Percentiles rank a stretch among this genome's conserved stretches.
phyloP scores from a whole-genome alignment of 768 basidiomycete genomes.

The Cubamyces sp. region DNA sequence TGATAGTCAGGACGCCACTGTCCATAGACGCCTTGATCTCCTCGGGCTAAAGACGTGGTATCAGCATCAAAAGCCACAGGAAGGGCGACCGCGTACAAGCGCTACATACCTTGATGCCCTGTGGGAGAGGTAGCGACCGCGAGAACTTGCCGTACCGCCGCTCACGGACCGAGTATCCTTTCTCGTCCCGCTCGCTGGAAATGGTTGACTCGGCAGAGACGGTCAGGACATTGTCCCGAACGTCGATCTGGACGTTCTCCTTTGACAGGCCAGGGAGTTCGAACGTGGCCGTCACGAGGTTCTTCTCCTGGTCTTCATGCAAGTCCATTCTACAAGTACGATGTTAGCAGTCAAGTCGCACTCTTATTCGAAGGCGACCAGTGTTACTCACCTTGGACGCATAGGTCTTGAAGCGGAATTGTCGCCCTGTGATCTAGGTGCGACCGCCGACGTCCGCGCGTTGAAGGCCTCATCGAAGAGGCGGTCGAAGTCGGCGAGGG shows the following conservation, averaged over 20 bases:
- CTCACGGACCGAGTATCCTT: slow-evolving; percentile 39
- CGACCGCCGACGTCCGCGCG: slow-evolving; percentile 25
- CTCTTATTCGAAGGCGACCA: background rate
- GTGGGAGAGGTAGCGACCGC: slow-evolving; percentile 31
- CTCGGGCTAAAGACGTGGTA: slow-evolving; percentile 24
- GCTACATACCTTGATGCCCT: slow-evolving; percentile 33
- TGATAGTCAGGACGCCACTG: slow-evolving; percentile 49
- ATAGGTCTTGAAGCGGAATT: slow-evolving; percentile 16
- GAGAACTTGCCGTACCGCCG: slow-evolving; percentile 34
- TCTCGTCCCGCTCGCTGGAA: slow-evolving; percentile 39
- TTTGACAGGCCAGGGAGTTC: slow-evolving; percentile 60
- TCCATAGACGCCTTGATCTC: slow-evolving; percentile 49
- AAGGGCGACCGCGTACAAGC: background rate
- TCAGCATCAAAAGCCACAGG: slow-evolving; percentile 29
- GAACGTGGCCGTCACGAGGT: slow-evolving; percentile 55
- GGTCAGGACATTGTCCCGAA: slow-evolving; percentile 51
- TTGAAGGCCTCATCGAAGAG: slow-evolving; percentile 46
- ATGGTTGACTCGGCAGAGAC: slow-evolving; percentile 51
- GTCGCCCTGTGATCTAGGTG: slow-evolving; percentile 5
- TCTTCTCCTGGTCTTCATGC: slow-evolving; percentile 49
- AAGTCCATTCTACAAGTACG: slow-evolving; percentile 50
- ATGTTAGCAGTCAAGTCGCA: background rate
- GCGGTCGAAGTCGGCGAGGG: slow-evolving; percentile 46
- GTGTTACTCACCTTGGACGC: slow-evolving; percentile 28
- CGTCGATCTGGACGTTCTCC: slow-evolving; percentile 54